Evolutionary conservation across 2,329 filamentous ascomycete species (phyloP).

Genomic region (Aureobasidium lini): DNA sequence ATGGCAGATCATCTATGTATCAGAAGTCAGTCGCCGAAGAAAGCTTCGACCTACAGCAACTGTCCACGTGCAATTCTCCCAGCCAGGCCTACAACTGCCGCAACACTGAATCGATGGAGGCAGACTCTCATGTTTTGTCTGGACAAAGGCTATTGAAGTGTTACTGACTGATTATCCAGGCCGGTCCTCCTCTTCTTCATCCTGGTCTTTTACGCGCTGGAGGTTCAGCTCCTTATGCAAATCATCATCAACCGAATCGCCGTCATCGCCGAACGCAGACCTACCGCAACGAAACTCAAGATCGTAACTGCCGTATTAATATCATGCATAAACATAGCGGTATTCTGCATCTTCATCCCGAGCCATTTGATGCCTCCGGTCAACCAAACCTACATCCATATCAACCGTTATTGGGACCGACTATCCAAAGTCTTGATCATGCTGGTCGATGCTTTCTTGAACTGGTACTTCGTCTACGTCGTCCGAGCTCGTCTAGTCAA

Average conservation of each 20-base stretch:
- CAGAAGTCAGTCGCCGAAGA: too few relatives aligned
- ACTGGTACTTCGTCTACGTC: slow-evolving; percentile 34
- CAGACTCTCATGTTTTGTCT: background rate
- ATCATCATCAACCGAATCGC: slow-evolving; percentile 32
- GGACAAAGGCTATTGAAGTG: background rate
- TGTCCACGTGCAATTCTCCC: too few relatives aligned
- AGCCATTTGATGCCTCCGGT: slow-evolving; percentile 27
- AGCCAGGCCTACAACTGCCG: too few relatives aligned
- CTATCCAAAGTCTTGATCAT: slow-evolving; percentile 32
- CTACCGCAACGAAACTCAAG: slow-evolving; percentile 28
- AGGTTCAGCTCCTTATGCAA: slow-evolving; percentile 22
- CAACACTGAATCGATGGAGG: too few relatives aligned
- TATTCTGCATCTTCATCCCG: slow-evolving; percentile 32
- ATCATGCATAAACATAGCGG: slow-evolving; percentile 28
- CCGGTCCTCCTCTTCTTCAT: slow-evolving; percentile 3
- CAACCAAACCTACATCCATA: slow-evolving; percentile 24
- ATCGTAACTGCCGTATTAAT: slow-evolving; percentile 30
- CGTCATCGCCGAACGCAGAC: slow-evolving; percentile 21
- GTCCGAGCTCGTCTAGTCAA: slow-evolving; percentile 42
- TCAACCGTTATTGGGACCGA: slow-evolving; percentile 33
- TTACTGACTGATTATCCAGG: background rate
- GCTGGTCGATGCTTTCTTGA: slow-evolving; percentile 30
- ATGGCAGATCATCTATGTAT: too few relatives aligned
- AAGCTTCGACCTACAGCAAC: too few relatives aligned
- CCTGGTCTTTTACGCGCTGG: slow-evolving; percentile 22